These are phyloP conservation scores for Cladobotryum protrusum DNA, from an alignment of 2,329 filamentous ascomycete species.

Conservation along the genomic window DNA sequence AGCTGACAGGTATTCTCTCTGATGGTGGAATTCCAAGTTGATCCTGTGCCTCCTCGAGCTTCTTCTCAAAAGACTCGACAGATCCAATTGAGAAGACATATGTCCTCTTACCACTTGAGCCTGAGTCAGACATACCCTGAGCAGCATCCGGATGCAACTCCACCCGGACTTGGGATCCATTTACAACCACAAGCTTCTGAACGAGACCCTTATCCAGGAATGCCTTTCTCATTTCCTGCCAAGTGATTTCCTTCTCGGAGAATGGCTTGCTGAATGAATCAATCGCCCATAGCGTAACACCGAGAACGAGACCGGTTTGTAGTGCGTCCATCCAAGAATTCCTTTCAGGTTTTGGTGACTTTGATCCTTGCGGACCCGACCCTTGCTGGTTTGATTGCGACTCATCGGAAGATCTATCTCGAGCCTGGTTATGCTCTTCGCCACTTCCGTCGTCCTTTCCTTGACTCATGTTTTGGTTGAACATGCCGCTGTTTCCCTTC, in stretches of 20 bases:
- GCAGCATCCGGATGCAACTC: constrained; percentile 69
- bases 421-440: constrained; percentile 14
- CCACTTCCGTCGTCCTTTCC: constrained; percentile 15
- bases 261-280: constrained; percentile 36
- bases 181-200: constrained; percentile 80
- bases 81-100: constrained; percentile 97
- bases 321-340: constrained; percentile 31
- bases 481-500: constrained; percentile 16
- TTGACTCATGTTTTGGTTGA: constrained; percentile 19
- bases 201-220: constrained; percentile 96
- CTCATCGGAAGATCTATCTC: constrained; percentile 15
- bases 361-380: constrained; percentile 28
- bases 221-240: constrained; percentile 90
- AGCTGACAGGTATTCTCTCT: constrained; percentile 92
- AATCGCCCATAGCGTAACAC: constrained; percentile 50
- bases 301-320: constrained; percentile 34
- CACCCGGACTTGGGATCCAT: constrained; percentile 66
- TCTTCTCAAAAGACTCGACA: constrained; percentile 84
- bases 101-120: constrained; percentile 23
- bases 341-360: constrained; percentile 26
- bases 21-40: constrained; percentile 77
- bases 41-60: constrained; percentile 79
- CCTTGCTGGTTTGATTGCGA: constrained; percentile 21
- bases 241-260: constrained; percentile 73
- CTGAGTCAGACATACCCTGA: constrained; percentile 35